Conservation (phyloP, 345 rosid species). For the Eucalyptus victrix region DNA sequence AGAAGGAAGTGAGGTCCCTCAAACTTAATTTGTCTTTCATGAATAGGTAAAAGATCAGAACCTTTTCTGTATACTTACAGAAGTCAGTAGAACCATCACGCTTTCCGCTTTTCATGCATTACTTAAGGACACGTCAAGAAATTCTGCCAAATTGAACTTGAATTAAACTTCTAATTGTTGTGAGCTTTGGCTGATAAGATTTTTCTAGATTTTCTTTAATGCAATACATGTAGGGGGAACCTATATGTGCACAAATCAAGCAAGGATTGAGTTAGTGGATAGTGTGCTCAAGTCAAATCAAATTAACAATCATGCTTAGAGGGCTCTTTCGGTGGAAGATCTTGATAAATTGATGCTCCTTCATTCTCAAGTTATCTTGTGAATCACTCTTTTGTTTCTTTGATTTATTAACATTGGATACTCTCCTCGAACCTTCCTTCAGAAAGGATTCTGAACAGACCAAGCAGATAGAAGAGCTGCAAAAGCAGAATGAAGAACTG, state of each 20-base stretch:
- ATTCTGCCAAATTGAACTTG: not conserved
- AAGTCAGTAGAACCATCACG: not conserved
- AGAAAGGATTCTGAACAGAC: constrained; percentile 78
- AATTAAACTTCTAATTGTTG: not conserved
- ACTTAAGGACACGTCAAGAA: not conserved
- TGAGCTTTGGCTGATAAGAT: not conserved
- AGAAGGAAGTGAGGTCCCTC: constrained; percentile 77
- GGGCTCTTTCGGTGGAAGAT: not conserved
- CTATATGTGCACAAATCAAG: not conserved
- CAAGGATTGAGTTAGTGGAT: not conserved
- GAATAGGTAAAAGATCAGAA: constrained; percentile 31
- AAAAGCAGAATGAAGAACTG: constrained; percentile 50
- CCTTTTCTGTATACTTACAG: not conserved
- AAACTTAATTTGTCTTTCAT: constrained; percentile 68
- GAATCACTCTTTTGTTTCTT: not conserved
- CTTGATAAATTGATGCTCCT: not conserved
- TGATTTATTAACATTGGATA: not conserved
- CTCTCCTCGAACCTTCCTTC: not conserved
- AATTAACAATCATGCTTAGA: not conserved
- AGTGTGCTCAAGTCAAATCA: not conserved
- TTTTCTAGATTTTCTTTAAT: not conserved
- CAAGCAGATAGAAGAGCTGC: constrained; percentile 65
- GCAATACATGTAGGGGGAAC: not conserved
- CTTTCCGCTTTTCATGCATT: not conserved
- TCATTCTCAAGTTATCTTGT: not conserved